Base-by-base conservation (phyloP, 2,329 filamentous ascomycete genomes). In the Alternaria dauci region DNA sequence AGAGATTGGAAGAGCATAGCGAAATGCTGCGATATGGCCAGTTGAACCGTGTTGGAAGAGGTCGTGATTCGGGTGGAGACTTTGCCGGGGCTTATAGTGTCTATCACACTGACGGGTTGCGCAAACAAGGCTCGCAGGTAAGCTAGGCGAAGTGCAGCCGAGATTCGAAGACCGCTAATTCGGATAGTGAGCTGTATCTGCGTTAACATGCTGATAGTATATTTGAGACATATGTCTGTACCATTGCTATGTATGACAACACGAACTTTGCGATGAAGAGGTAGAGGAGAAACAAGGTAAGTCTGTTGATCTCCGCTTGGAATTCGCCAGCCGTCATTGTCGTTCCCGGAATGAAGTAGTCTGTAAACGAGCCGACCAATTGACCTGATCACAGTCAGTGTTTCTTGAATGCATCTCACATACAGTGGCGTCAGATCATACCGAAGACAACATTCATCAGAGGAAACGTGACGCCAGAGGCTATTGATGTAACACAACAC, bases 381-480 rank as follows among this genome's bases (percentile, higher is more conserved):
- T 77, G 71, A 28, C 76, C 72, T 78, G 61, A 9, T 50, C 8
- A 4, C 14, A 18, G 9, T 63, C 38, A 59, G 57, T 42, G 26
- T 6, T 28, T 11, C 16, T 4, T 6, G 5, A 38, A 12, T 20
- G 3, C 8, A 14, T 36, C 20, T 5, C 1, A 5, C 16, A 23
- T 50, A 2, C 16, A n/a, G 16, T 23, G 3, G 8, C 34, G 32
- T 18, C 26, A 36, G 23, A 3, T 58, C 38, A 76, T 75, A 65
- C 86, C 86, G 71, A 88, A 87, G 7, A 88, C 79, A 39, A 89
- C 78, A 38, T 87, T 86, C 85, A 89, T 88, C 34, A 88, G 66
- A 0, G 86, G 86, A 7, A 86, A 71, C 0, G 76, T 67, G 52
- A 76, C 68, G 1, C 77, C 77, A 16, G 76, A 68, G 1, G 71